phyloP scores from a whole-genome alignment of 371 early-diverging fungal species.

The Mucor velutinosus region DNA sequence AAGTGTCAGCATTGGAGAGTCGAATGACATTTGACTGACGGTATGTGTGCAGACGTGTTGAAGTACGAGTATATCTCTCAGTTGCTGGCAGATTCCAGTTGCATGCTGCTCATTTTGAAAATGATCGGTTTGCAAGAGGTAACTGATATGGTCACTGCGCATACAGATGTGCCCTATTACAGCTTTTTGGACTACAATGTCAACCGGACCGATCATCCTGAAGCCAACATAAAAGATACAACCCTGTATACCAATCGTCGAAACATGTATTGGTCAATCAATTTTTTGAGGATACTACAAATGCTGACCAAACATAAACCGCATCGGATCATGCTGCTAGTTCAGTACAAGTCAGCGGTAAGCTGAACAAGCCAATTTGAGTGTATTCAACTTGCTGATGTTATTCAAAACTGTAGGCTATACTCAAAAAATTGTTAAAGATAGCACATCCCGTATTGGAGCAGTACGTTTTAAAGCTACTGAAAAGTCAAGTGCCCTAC shows the following conservation, averaged over 20 bases:
- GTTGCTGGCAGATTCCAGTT: constrained; percentile 80
- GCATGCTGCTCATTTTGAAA: constrained; percentile 75
- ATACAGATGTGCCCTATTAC: constrained; percentile 62
- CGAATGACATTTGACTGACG: not conserved
- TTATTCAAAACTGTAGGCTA: constrained; percentile 35
- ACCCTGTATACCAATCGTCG: constrained; percentile 32
- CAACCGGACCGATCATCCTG: constrained; percentile 14
- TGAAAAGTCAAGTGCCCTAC: constrained; percentile 80
- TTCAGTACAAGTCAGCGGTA: constrained; percentile 83
- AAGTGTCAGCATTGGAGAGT: constrained; percentile 6
- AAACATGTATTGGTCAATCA: constrained; percentile 77
- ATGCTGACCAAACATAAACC: constrained; percentile 80
- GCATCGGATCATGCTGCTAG: constrained; percentile 73
- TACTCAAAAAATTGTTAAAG: constrained; percentile 76
- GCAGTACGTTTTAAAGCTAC: constrained; percentile 73
- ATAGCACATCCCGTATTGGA: constrained; percentile 72
- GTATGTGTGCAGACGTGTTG: constrained; percentile 51
- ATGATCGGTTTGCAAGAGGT: constrained; percentile 78
- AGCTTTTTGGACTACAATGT: constrained; percentile 31
- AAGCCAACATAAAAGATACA: not conserved
- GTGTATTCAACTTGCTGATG: not conserved
- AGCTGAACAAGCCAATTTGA: not conserved
- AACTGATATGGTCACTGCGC: constrained; percentile 45
- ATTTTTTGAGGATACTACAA: constrained; percentile 74
- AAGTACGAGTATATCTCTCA: constrained; percentile 79